Evolutionary conservation across 805 yeast species (phyloP).

Genomic region (Saccharomycopsis microspora): DNA sequence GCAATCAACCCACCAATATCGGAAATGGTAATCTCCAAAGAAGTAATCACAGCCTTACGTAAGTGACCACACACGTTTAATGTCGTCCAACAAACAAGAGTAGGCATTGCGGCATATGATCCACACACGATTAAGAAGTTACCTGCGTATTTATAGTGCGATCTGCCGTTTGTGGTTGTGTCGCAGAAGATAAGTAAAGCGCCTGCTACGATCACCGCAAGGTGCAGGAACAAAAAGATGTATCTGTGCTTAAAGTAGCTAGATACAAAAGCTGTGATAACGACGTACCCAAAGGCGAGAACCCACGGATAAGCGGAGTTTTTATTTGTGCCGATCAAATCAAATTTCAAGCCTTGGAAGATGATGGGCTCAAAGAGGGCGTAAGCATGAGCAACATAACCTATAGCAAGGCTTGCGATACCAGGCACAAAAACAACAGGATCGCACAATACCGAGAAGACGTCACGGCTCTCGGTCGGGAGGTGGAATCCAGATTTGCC

Average conservation of each 20-base stretch:
- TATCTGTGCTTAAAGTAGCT: conserved; percentile 36
- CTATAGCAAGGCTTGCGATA: conserved; percentile 47
- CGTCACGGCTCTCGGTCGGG: conserved; percentile 33
- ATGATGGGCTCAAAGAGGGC: conserved; percentile 60
- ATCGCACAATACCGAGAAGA: conserved; percentile 41
- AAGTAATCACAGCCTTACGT: conserved; percentile 45
- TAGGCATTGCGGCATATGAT: conserved; percentile 50
- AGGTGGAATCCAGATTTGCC: conserved; percentile 38
- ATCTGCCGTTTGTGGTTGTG: neutral
- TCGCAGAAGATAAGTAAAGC: conserved; percentile 3
- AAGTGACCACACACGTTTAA: conserved; percentile 34
- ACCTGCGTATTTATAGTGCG: conserved; percentile 9
- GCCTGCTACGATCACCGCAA: conserved; percentile 2
- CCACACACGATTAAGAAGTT: conserved; percentile 30
- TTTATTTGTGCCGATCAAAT: conserved; percentile 70
- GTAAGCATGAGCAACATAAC: conserved; percentile 61
- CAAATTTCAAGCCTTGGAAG: conserved; percentile 55
- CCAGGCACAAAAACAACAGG: conserved; percentile 46
- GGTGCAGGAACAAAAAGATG: conserved; percentile 22
- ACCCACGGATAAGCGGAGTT: conserved; percentile 47
- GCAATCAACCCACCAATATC: conserved; percentile 10
- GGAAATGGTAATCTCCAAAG: conserved; percentile 49
- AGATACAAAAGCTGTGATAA: conserved; percentile 1
- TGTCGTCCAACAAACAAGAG: conserved; percentile 49
- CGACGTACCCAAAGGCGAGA: conserved; percentile 23